phyloP scores from a whole-genome alignment of 768 basidiomycete genomes.

The Galerina marginata region DNA sequence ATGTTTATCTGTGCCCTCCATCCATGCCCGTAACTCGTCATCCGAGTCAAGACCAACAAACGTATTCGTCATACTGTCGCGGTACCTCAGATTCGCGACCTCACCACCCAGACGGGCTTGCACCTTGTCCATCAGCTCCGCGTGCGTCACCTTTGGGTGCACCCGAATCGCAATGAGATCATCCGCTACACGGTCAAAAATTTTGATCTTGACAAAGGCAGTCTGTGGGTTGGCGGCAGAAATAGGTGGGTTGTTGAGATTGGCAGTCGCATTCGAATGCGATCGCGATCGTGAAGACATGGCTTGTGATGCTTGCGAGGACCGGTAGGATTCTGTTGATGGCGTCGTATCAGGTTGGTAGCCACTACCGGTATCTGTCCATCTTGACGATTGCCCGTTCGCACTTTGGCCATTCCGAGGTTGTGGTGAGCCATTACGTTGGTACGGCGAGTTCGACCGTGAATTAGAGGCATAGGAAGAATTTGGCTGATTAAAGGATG shows the following conservation, averaged over 20 bases:
- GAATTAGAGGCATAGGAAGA: conserved; percentile 48
- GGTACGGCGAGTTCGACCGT: conserved; percentile 44
- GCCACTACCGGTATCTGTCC: conserved; percentile 34
- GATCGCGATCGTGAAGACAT: conserved; percentile 60
- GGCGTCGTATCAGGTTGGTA: conserved; percentile 38
- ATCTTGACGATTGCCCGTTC: conserved; percentile 30
- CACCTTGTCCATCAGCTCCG: conserved; percentile 91
- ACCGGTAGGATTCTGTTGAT: conserved; percentile 54
- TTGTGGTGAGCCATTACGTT: conserved; percentile 38
- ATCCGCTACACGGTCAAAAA: conserved; percentile 91
- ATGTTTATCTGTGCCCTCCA: conserved; percentile 81
- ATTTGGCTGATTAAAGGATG: conserved; percentile 49
- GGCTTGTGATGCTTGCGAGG: conserved; percentile 62
- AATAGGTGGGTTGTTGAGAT: conserved; percentile 72
- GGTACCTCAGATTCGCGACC: conserved; percentile 71
- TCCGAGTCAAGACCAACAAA: conserved; percentile 70
- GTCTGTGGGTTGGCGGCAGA: conserved; percentile 80
- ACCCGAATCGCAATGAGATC: conserved; percentile 97
- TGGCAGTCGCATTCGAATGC: conserved; percentile 54
- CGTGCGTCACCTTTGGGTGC: conserved; percentile 86
- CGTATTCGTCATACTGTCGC: conserved; percentile 69
- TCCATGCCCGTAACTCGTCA: conserved; percentile 70
- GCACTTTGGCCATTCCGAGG: conserved; percentile 32
- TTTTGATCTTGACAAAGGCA: conserved; percentile 98
- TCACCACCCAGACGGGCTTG: conserved; percentile 83